These are phyloP conservation scores for Beta macrorhiza DNA, from an alignment of 179 eudicot genomes.

Conservation along the genomic window DNA sequence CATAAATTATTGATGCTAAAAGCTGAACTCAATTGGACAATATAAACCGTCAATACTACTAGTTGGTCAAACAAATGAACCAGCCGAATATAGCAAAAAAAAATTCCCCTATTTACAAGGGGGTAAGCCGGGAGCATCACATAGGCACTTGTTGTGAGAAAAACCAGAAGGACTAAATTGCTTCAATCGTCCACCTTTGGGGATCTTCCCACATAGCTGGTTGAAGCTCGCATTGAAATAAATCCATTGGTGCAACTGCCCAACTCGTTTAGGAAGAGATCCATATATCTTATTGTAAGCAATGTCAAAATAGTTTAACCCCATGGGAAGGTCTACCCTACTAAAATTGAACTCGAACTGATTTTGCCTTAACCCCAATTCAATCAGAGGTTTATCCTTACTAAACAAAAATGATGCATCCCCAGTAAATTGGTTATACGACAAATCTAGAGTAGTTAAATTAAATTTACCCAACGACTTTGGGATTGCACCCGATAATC, in stretches of 20 bases:
- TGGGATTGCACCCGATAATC: background rate
- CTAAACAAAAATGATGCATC: conserved; percentile 9
- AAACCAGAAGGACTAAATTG: background rate
- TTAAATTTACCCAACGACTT: conserved; percentile 5
- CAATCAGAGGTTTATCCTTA: background rate
- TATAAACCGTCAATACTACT: too few species aligned
- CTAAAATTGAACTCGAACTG: conserved; percentile 12
- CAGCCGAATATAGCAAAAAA: too few species aligned
- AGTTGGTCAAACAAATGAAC: too few species aligned
- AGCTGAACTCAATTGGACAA: too few species aligned
- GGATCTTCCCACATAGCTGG: background rate
- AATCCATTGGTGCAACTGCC: background rate
- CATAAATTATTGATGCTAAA: too few species aligned
- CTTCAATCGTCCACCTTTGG: background rate
- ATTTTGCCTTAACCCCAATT: background rate
- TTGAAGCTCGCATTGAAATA: background rate
- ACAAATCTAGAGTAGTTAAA: background rate
- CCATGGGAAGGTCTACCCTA: conserved; percentile 1
- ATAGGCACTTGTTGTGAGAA: conserved; percentile 6
- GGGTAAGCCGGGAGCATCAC: conserved; percentile 9
- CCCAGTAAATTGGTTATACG: conserved; percentile 1
- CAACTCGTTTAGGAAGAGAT: background rate
- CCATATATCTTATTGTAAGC: conserved; percentile 15
- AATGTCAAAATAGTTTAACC: background rate
- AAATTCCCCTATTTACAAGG: background rate